A percentile compares a stretch with the other conserved stretches of the same genome.
These are phyloP conservation scores for Lathyrus aphaca DNA, from an alignment of 306 rosid genomes.

Conservation along the genomic window DNA sequence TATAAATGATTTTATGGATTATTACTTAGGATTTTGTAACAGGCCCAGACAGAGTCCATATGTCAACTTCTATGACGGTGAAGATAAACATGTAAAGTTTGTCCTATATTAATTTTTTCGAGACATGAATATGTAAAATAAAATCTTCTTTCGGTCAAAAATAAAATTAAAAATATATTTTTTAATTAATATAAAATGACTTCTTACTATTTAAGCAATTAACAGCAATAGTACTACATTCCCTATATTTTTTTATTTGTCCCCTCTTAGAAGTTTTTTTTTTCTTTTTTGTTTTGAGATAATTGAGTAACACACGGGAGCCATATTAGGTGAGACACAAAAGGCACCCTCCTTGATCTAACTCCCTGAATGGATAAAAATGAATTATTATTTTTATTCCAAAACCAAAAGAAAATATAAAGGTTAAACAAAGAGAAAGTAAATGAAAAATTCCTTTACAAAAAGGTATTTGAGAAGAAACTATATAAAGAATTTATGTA, in stretches of 20 bases:
- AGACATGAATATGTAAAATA: neutral
- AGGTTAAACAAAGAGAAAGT: constrained; percentile 24
- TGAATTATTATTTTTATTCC: constrained; percentile 5
- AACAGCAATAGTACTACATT: constrained; percentile 3
- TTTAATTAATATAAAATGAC: neutral
- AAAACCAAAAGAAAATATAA: constrained; percentile 3
- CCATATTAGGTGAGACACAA: constrained; percentile 35
- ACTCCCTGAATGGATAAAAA: constrained; percentile 31
- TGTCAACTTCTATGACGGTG: too few relatives aligned
- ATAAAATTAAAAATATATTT: neutral
- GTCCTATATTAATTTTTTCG: too few relatives aligned
- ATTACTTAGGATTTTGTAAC: too few relatives aligned
- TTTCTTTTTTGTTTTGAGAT: constrained; percentile 19
- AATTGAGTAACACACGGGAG: constrained; percentile 21
- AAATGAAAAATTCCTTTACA: constrained; percentile 30
- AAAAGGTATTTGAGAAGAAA: constrained; percentile 42
- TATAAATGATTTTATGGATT: too few relatives aligned
- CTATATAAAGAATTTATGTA: neutral
- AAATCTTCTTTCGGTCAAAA: neutral
- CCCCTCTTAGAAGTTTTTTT: neutral
- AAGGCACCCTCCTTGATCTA: constrained; percentile 15
- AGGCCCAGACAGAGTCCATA: too few relatives aligned
- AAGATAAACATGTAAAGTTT: too few relatives aligned
- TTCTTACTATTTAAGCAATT: neutral
- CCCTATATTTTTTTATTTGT: neutral